Conservation (phyloP, 2,329 filamentous ascomycete genomes). For the Karstenula rhodostoma region DNA sequence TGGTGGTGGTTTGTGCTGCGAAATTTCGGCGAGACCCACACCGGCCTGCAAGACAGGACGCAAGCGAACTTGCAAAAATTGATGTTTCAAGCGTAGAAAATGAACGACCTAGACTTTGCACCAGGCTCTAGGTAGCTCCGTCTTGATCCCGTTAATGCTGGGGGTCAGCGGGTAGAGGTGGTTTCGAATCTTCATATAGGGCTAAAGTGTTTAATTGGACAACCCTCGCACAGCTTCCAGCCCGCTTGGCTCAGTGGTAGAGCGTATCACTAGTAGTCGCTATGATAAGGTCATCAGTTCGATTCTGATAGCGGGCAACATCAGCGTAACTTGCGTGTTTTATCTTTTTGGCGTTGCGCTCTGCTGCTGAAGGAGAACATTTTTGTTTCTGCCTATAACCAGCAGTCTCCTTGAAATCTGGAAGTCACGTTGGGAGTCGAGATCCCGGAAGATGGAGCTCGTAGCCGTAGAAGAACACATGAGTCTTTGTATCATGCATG, state of each 20-base stretch:
- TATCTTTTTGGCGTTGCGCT: not conserved
- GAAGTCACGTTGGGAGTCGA: not conserved
- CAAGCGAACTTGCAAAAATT: not conserved
- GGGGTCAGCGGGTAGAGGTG: too few species aligned
- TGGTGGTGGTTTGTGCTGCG: not conserved
- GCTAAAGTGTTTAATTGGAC: not conserved
- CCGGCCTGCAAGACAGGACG: not conserved
- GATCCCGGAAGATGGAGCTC: not conserved
- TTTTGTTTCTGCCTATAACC: too few species aligned
- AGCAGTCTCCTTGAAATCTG: too few species aligned
- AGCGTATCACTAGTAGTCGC: not conserved
- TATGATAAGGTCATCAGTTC: not conserved
- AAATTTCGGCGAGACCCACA: slow-evolving; percentile 4
- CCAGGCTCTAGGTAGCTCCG: not conserved
- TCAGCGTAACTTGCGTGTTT: not conserved
- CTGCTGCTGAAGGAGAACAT: not conserved
- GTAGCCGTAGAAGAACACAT: not conserved
- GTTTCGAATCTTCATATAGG: not conserved
- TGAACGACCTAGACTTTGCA: too few species aligned
- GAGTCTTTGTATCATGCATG: not conserved
- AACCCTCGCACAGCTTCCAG: not conserved
- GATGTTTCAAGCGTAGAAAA: not conserved
- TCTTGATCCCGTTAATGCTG: not conserved
- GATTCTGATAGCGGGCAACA: not conserved
- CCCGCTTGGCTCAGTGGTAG: not conserved